Base-by-base conservation (phyloP, 129 eudicot species). In the Ambrosia trifida region DNA sequence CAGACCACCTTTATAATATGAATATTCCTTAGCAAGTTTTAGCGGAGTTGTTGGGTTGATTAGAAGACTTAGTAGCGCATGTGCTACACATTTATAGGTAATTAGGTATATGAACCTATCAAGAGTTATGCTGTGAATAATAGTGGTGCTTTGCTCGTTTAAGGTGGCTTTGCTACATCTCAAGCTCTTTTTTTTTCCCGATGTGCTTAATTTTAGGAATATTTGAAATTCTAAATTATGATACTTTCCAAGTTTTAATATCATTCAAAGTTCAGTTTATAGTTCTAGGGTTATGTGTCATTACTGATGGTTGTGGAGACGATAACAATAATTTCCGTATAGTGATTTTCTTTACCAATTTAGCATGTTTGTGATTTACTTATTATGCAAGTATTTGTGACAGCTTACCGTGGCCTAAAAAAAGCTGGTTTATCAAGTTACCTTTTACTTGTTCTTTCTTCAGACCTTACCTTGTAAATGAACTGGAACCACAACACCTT, bases 391-490 rank as follows among this genome's bases (percentile, higher is more conserved):
- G 45, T 44, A 69, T 72, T 40, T 44, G 5, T 4, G 47, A 66
- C 45, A 20, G 72, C 61, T 50, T 49, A 72, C 31, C 41, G 19
- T 66, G 12, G 62, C 32, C 35, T 17, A 7, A 19, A 36, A 40
- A 63, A 20, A 52, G 20, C 49, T 36, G 36, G 16, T 24, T 24
- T 38, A 66, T 84, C 45, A 66, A 11, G 31, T 49, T 53, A 57
- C 51, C 63, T 36, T 77, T 33, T 24, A 24, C 28, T 24, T 76
- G 28, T 18, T 17, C 64, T 76, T 69, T 51, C 67, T 82, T 65
- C 75, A 94, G 98, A 89, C 98, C 98, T 73, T 94, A 79, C 82
- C 89, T 94, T 69, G 91, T 94, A 19, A 94, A 94, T 51, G 96
- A 94, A 84, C 74, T 94, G 83, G 91, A 78, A 66, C 90, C 86